Evolutionary conservation across 371 early-diverging fungal species (phyloP).

Genomic region (Lichtheimia ramosa): DNA sequence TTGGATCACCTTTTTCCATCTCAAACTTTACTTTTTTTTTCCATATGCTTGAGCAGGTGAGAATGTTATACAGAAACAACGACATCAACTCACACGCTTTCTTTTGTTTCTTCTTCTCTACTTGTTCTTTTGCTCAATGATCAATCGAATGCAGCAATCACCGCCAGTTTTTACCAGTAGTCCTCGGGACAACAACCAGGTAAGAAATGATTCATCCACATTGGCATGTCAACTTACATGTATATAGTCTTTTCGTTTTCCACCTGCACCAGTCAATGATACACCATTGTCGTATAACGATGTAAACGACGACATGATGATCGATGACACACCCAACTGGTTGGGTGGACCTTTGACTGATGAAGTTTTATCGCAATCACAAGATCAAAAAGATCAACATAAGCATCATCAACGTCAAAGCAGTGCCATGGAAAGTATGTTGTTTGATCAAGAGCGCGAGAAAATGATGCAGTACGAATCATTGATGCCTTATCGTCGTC

Average conservation of each 20-base stretch:
- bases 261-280: slow-evolving; percentile 2
- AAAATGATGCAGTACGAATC: slow-evolving; percentile 3
- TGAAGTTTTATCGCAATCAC: slow-evolving; percentile 10
- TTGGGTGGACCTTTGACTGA: slow-evolving; percentile 12
- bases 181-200: slow-evolving; percentile 18
- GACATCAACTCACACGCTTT: no score
- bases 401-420: slow-evolving; percentile 5
- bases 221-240: not conserved
- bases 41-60: slow-evolving; percentile 25
- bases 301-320: not conserved
- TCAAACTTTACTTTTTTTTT: no score
- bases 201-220: not conserved
- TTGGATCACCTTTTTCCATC: not conserved
- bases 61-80: not conserved
- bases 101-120: not conserved
- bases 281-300: not conserved
- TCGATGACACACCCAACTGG: slow-evolving; percentile 16
- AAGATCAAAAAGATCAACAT: not conserved
- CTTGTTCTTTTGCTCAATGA: not conserved
- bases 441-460: slow-evolving; percentile 5
- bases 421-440: slow-evolving; percentile 5
- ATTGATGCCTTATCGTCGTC: slow-evolving; percentile 23
- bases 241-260: slow-evolving; percentile 4
- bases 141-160: slow-evolving; percentile 7
- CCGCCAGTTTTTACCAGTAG: not conserved